These are phyloP conservation scores for Ensete glaucum DNA, from an alignment of 176 grass and related monocot genomes.

Conservation along the genomic window DNA sequence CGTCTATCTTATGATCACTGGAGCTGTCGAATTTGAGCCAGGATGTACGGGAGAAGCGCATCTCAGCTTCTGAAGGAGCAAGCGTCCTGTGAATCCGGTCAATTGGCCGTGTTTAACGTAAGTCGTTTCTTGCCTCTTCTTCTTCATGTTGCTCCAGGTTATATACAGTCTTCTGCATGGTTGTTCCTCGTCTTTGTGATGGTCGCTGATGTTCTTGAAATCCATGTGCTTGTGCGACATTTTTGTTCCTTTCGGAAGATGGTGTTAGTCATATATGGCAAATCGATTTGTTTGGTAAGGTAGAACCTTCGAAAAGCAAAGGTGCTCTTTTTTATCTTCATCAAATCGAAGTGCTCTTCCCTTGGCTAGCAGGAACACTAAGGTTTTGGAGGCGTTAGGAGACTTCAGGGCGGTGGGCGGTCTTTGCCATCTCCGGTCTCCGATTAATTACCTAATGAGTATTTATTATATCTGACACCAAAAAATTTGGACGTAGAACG, in stretches of 20 bases:
- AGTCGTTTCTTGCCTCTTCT: neutral
- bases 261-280: no score
- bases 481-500: conserved; percentile 31
- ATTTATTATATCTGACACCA: neutral
- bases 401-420: neutral
- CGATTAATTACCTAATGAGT: neutral
- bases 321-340: neutral
- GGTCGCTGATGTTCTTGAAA: no score
- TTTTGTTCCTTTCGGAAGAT: no score
- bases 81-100: conserved; percentile 60
- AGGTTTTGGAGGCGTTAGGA: neutral
- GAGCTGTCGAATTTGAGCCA: neutral
- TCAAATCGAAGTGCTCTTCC: no score
- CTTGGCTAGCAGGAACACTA: no score
- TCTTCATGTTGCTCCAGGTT: neutral
- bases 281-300: no score
- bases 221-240: neutral
- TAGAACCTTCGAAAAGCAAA: neutral
- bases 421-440: no score
- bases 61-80: conserved; percentile 65
- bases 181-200: neutral
- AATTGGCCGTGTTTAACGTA: conserved; percentile 56
- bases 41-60: conserved; percentile 65
- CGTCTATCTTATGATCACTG: no score
- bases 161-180: neutral